phyloP scores from a whole-genome alignment of 192 early-diverging fungal species.

The Chytriomyces sp. region DNA sequence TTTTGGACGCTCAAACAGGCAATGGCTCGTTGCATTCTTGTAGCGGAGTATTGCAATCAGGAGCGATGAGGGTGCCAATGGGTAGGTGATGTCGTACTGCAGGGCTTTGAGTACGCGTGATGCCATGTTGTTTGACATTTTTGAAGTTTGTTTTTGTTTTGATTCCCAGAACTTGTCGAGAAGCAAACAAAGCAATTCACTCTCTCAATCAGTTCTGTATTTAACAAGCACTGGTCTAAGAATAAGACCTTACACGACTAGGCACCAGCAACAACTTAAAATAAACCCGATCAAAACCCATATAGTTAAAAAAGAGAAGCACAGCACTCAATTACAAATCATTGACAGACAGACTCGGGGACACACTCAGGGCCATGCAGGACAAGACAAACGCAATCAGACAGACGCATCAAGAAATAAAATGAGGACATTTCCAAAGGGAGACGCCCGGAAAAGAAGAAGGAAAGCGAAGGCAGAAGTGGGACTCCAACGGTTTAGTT shows the following conservation, averaged over 20 bases:
- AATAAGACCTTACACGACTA: constrained; percentile 5
- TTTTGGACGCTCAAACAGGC: neutral
- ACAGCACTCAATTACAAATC: neutral
- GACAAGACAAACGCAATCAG: constrained; percentile 3
- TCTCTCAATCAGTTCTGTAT: neutral
- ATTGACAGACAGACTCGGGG: neutral
- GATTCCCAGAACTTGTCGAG: neutral
- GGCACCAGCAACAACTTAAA: constrained; percentile 2
- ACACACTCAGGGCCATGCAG: constrained; percentile 2
- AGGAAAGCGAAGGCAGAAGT: constrained; percentile 4
- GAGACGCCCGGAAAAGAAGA: neutral
- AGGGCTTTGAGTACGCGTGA: neutral
- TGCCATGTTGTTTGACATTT: neutral
- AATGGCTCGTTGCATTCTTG: constrained; percentile 4
- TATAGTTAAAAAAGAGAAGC: neutral
- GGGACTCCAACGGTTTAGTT: neutral
- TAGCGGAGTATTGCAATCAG: neutral
- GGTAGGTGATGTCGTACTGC: constrained; percentile 20
- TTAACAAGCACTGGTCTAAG: neutral
- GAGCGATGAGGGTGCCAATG: constrained; percentile 2
- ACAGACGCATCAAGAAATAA: neutral
- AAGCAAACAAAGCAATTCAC: neutral
- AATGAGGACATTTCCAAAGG: neutral
- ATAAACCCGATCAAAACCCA: neutral
- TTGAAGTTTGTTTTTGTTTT: neutral